Evolutionary conservation across 345 rosid species (phyloP).

Genomic region (Excoecaria agallocha): DNA sequence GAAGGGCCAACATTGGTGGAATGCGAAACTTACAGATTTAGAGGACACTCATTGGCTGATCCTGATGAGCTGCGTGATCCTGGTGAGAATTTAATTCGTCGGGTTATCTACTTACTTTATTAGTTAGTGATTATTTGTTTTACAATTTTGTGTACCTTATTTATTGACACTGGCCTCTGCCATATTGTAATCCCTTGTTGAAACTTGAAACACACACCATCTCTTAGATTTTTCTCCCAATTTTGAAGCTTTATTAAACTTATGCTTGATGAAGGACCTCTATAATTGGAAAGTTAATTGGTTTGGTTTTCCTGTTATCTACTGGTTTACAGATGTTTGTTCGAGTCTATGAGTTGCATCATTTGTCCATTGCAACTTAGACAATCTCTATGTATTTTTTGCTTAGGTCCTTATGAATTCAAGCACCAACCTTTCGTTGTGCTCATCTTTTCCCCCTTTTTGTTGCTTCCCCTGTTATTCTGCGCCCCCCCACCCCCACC

Average conservation of each 20-base stretch:
- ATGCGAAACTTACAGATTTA: slow-evolving; percentile 83
- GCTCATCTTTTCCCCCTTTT: no score
- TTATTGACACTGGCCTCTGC: slow-evolving; percentile 4
- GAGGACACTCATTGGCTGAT: slow-evolving; percentile 94
- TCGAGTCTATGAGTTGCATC: no score
- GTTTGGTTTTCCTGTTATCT: not conserved
- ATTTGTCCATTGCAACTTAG: no score
- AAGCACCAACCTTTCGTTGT: not conserved
- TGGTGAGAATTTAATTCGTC: slow-evolving; percentile 34
- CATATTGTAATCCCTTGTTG: not conserved
- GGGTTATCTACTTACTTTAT: not conserved
- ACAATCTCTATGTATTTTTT: not conserved
- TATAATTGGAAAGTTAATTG: not conserved
- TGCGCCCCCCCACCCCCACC: no score
- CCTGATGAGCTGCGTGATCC: slow-evolving; percentile 95
- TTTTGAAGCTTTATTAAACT: not conserved
- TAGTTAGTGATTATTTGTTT: not conserved
- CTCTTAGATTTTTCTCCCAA: not conserved
- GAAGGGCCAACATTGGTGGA: slow-evolving; percentile 88
- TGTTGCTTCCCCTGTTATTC: no score
- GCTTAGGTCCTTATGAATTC: not conserved
- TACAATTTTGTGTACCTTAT: not conserved
- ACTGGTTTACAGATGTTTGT: not conserved
- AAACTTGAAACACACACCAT: not conserved
- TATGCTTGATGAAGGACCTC: not conserved